Conservation (phyloP, 805 yeast genomes). For the Ogataea ramenticola region DNA sequence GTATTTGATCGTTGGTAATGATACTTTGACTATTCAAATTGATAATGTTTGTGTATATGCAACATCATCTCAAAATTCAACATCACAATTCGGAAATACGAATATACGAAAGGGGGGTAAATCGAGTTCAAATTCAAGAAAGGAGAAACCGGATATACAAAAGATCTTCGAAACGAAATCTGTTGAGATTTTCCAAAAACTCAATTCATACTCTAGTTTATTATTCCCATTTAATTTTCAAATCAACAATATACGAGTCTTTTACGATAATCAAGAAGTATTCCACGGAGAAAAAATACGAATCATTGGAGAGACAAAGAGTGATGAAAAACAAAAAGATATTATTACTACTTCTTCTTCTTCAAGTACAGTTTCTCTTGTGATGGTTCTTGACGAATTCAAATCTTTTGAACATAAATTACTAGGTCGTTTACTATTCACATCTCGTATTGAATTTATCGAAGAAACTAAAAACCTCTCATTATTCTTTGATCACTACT, state of each 20-base stretch:
- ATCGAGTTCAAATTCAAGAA: background rate
- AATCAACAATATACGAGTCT: background rate
- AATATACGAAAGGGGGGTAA: background rate
- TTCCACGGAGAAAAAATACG: background rate
- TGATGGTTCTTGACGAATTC: background rate
- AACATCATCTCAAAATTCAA: background rate
- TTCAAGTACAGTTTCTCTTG: background rate
- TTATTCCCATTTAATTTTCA: background rate
- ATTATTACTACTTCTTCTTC: background rate
- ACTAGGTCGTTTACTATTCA: background rate
- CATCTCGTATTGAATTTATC: background rate
- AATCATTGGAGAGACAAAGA: background rate
- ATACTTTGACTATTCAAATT: background rate
- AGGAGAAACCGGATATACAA: background rate
- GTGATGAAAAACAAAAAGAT: background rate
- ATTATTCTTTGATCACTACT: background rate
- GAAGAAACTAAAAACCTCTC: background rate
- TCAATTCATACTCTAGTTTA: background rate
- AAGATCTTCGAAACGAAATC: background rate
- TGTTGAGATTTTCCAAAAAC: background rate
- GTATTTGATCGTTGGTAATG: background rate
- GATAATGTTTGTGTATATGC: background rate
- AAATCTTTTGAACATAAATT: background rate
- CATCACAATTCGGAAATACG: too few relatives aligned
- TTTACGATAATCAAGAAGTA: background rate